Base-by-base conservation (phyloP, 2,329 filamentous ascomycete genomes). In the Emergomyces orientalis region DNA sequence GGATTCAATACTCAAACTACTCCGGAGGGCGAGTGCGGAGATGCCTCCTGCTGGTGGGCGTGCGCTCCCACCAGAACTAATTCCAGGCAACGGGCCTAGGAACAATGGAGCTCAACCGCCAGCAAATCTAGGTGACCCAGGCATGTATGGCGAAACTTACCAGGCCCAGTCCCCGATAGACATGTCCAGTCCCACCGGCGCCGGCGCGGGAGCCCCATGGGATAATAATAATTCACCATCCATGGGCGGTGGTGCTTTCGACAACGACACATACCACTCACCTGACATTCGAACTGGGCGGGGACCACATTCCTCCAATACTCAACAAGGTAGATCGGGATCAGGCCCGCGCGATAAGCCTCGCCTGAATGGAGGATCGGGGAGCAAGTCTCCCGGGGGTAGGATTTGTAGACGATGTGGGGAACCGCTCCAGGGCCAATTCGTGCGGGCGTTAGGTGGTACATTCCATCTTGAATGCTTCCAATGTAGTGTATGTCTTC, bases 381-480 rank as follows among this genome's bases (percentile, higher is more conserved):
- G 55, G 34, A 59, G 63, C 32, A 77, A 76, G 62, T 76, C 75
- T 6, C 73, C 74, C 0, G 72, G 68, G 34, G 73, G 69, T 62
- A 84, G 89, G 67, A 80, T 84, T 47, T 93, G 79, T 77, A 92
- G 91, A 71, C 97, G 96, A 76, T 99, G 94, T 73, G 86, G 87
- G 67, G 89, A 93, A 74, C 82, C 88, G 62, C 81, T 99, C 74
- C 95, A 91, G 1, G 94, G 94, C 52, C 94, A 99, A 77, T 99
- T 97, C 74, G 94, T 99, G 67, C 86, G 94, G 70, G 94, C 94
- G 55, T 79, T 99, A 62, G 91, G 92, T 62, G 92, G 91, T 63
- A 97, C 93, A 61, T 99, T 91, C 75, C 94, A 99, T 79, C 79
- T 99, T 68, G 93, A 99, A 76, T 99, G 94, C 81, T 99, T 99